These are phyloP conservation scores for Periconia sp. DNA, from an alignment of 2,329 filamentous ascomycete genomes.

Conservation along the genomic window DNA sequence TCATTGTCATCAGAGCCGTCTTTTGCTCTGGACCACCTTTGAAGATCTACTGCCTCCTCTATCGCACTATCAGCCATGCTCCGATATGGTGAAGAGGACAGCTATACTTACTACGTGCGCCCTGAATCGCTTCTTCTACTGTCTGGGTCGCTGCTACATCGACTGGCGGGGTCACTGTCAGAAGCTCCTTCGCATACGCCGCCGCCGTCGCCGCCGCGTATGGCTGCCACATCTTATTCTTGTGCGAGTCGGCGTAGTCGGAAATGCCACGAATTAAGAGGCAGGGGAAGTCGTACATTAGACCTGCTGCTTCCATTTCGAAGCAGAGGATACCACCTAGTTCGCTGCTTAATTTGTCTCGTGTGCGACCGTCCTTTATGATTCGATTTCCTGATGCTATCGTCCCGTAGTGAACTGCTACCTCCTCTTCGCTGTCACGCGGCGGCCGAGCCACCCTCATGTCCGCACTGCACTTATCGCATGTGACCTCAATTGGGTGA, in stretches of 20 bases:
- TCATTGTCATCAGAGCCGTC: too few species aligned
- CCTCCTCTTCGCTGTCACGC: slow-evolving; percentile 1
- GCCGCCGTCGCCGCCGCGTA: slow-evolving; percentile 16
- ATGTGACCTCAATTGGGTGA: slow-evolving; percentile 8
- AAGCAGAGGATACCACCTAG: slow-evolving; percentile 14
- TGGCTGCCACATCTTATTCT: slow-evolving; percentile 19
- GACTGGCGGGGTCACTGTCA: slow-evolving; percentile 1
- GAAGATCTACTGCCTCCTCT: too few species aligned
- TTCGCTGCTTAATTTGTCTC: slow-evolving; percentile 5
- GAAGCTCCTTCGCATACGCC: slow-evolving; percentile 15
- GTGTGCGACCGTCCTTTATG: slow-evolving; percentile 1
- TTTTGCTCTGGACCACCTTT: too few species aligned
- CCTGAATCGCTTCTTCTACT: slow-evolving; percentile 1
- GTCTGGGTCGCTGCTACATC: slow-evolving; percentile 6
- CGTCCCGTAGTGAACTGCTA: slow-evolving; percentile 6
- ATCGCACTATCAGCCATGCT: too few species aligned
- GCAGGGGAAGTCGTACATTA: slow-evolving; percentile 22
- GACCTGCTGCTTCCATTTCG: slow-evolving; percentile 13
- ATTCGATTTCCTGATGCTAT: slow-evolving; percentile 6
- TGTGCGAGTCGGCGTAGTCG: slow-evolving; percentile 21
- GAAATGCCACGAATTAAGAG: slow-evolving; percentile 19
- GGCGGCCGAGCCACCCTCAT: neutral
- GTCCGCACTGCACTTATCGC: slow-evolving; percentile 3
- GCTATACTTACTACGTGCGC: slow-evolving; percentile 1
- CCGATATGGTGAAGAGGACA: neutral